These are phyloP conservation scores for Nakazawaea peltata DNA, from an alignment of 805 yeast species.

Conservation along the genomic window DNA sequence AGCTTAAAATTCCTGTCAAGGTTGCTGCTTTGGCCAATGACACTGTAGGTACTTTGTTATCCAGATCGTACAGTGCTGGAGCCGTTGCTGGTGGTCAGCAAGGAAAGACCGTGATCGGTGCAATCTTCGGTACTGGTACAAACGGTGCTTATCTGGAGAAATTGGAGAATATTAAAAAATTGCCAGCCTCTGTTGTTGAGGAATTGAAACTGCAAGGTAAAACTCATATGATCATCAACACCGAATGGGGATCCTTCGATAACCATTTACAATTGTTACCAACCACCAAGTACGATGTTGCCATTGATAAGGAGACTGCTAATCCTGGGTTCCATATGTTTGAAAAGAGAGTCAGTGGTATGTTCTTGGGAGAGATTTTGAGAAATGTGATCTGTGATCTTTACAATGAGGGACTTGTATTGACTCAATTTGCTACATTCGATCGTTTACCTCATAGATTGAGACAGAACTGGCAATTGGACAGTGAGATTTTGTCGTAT, in stretches of 20 bases:
- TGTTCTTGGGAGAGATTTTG: slow-evolving; percentile 87
- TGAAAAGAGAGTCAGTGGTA: slow-evolving; percentile 87
- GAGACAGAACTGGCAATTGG: slow-evolving; percentile 68
- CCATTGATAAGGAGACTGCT: slow-evolving; percentile 64
- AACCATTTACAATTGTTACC: slow-evolving; percentile 73
- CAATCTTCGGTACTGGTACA: slow-evolving; percentile 96
- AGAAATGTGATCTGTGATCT: slow-evolving; percentile 69
- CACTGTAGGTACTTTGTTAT: slow-evolving; percentile 88
- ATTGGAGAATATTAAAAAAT: slow-evolving; percentile 64
- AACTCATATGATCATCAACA: slow-evolving; percentile 79
- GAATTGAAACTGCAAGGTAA: slow-evolving; percentile 35
- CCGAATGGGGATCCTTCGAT: slow-evolving; percentile 98
- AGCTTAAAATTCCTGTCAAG: slow-evolving; percentile 48
- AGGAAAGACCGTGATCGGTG: slow-evolving; percentile 77
- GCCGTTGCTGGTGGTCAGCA: slow-evolving; percentile 46
- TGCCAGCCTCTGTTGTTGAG: slow-evolving; percentile 38
- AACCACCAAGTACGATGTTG: slow-evolving; percentile 65
- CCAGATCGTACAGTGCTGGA: slow-evolving; percentile 74
- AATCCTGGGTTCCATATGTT: slow-evolving; percentile 87
- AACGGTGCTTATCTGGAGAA: slow-evolving; percentile 91
- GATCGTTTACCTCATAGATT: slow-evolving; percentile 52
- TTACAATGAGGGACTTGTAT: slow-evolving; percentile 47
- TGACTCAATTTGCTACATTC: slow-evolving; percentile 39
- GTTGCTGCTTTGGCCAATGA: slow-evolving; percentile 92
- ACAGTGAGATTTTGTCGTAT: slow-evolving; percentile 77